Evolutionary conservation across 2,329 filamentous ascomycete genomes (phyloP).

Genomic region (Orbilia ellipsospora): DNA sequence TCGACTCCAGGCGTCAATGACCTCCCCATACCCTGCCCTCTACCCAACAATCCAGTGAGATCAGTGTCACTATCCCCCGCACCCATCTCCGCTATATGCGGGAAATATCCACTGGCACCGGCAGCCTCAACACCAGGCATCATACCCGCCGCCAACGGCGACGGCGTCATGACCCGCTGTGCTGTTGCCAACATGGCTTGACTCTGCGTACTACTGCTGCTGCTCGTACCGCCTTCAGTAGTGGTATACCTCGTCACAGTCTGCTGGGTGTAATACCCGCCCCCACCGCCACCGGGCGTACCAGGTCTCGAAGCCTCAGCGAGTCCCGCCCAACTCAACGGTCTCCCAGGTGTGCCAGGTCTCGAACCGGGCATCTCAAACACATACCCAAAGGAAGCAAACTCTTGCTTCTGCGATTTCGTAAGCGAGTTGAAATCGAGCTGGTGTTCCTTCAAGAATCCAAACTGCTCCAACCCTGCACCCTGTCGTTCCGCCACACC

Average conservation of each 20-base stretch:
- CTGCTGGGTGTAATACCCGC: not conserved
- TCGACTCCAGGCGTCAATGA: constrained; percentile 5
- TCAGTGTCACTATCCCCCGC: constrained; percentile 42
- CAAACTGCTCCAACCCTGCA: constrained; percentile 40
- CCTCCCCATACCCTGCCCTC: constrained; percentile 21
- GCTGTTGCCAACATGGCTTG: too few relatives aligned
- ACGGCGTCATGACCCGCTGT: not conserved
- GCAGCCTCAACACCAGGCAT: not conserved
- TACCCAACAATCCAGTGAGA: constrained; percentile 24
- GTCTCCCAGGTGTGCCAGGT: constrained; percentile 22
- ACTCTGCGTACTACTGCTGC: not conserved
- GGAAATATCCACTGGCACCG: constrained; percentile 8
- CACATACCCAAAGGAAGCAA: constrained; percentile 21
- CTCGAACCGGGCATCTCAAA: constrained; percentile 24
- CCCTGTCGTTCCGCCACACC: constrained; percentile 8
- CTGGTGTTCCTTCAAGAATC: constrained; percentile 43
- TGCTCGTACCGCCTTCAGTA: not conserved
- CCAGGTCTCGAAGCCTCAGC: constrained; percentile 9
- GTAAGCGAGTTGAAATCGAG: constrained; percentile 37
- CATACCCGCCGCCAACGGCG: constrained; percentile 19
- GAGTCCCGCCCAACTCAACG: not conserved
- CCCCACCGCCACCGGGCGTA: constrained; percentile 14
- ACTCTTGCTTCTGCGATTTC: constrained; percentile 25
- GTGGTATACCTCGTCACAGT: not conserved
- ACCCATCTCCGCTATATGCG: not conserved